Base-by-base conservation (phyloP, 768 basidiomycete species). In the Harrya chromipes region DNA sequence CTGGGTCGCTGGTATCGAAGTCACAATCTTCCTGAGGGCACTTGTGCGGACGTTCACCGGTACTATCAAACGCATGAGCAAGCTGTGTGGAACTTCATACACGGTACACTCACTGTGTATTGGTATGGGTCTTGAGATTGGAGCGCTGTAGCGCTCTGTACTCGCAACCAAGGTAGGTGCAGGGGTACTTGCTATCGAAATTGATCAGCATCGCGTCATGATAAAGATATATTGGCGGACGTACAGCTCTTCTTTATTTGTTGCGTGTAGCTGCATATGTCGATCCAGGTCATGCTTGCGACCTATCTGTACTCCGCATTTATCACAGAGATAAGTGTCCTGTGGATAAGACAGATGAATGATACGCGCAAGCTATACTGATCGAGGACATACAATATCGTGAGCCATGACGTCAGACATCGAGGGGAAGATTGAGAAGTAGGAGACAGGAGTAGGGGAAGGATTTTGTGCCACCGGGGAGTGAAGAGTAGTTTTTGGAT, bases 31-130 rank as follows among this genome's bases (percentile, higher is more conserved):
- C 26, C 4, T 35, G 27, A 4, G 56, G 60, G 38, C 65, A 67
- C 37, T 38, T 45, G 8, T 58, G 19, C 0, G 58, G 57, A 7
- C 52, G 49, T 17, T 36, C 19, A 9, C 49, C n/a, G 1, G 53
- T 40, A 21, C 65, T 66, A 21, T 29, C 6, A 43, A 7, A 33
- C 11, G 4, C 10, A 12, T 55, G 5, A 64, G 54, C 5, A 4
- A 20, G 8, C 20, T 2, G 3, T 17, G n/a, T 19, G 14, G 23
- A 19, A 0, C 12, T 14, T 19, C 16, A 27, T 38, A 19, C 10
- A 31, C 42, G 17, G 21, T 1, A 24, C 16, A 66, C 69, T 51
- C 43, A 70, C 69, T 71, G 70, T 3, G 43, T 59, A 8, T 63
- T 64, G 14, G 60, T 14, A 21, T 70, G 70, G 0, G 59, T 64